A percentile compares a stretch with the other conserved stretches of the same genome.
These are phyloP conservation scores for Cephalotrichum gorgonifer DNA, from an alignment of 2,329 filamentous ascomycete genomes.

Conservation along the genomic window DNA sequence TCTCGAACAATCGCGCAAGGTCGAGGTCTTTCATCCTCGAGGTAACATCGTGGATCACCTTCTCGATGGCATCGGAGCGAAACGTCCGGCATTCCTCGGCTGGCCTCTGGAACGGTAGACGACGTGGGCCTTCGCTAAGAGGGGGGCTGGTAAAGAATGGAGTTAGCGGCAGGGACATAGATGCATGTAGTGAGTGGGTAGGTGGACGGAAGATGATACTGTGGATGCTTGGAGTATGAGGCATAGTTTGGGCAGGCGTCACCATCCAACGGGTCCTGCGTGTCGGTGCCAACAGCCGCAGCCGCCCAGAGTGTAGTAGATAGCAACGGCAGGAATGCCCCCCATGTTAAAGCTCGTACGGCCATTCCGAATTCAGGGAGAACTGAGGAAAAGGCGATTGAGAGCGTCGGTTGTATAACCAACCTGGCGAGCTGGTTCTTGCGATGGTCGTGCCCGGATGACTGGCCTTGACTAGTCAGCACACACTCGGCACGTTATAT, in stretches of 20 bases:
- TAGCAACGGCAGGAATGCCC: not conserved
- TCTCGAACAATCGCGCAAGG: slow-evolving; percentile 86
- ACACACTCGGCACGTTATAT: no score
- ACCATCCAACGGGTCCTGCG: slow-evolving; percentile 9
- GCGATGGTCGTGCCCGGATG: no score
- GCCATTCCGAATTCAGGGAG: no score
- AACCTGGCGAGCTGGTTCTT: no score
- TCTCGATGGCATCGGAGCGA: slow-evolving; percentile 73
- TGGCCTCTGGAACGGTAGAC: slow-evolving; percentile 79
- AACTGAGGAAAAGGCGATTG: no score
- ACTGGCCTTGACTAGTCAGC: no score
- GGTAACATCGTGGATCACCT: slow-evolving; percentile 76
- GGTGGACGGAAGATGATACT: slow-evolving; percentile 18
- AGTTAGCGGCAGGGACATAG: slow-evolving; percentile 2
- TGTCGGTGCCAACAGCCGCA: slow-evolving; percentile 8
- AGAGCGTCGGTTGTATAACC: no score
- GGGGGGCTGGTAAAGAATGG: slow-evolving; percentile 53
- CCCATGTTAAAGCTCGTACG: not conserved
- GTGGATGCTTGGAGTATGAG: slow-evolving; percentile 24
- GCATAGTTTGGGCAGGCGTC: slow-evolving; percentile 27
- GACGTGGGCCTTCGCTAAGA: slow-evolving; percentile 66
- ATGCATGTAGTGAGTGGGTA: not conserved
- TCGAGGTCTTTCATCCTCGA: slow-evolving; percentile 73
- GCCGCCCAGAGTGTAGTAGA: not conserved
- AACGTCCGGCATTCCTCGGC: slow-evolving; percentile 78